Evolutionary conservation across 2,329 filamentous ascomycete species (phyloP).

Genomic region (Penicillium glabrum): DNA sequence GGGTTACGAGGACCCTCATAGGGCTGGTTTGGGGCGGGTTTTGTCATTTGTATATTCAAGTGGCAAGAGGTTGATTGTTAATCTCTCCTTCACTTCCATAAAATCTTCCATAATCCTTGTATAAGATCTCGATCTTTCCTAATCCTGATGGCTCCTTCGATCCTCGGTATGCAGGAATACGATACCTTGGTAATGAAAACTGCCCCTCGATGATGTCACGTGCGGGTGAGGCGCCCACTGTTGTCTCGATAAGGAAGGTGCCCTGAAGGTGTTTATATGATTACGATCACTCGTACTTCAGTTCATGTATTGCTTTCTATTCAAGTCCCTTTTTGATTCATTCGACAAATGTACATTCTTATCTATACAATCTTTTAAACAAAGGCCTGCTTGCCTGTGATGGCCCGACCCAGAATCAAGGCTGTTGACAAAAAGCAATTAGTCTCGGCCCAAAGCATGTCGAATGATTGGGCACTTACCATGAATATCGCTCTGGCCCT

Average conservation of each 20-base stretch:
- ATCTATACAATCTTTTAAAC: constrained; percentile 47
- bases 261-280: neutral
- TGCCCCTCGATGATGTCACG: constrained; percentile 30
- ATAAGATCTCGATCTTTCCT: neutral
- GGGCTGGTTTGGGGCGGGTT: neutral
- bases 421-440: constrained; percentile 53
- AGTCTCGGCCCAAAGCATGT: constrained; percentile 37
- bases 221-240: constrained; percentile 20
- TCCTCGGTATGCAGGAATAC: neutral
- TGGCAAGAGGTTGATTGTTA: neutral
- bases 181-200: neutral
- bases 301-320: no score
- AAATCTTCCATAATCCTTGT: neutral
- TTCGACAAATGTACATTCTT: neutral
- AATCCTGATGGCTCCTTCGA: neutral
- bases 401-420: constrained; percentile 67
- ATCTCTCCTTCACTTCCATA: neutral
- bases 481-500: constrained; percentile 97
- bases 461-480: constrained; percentile 58
- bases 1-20: neutral
- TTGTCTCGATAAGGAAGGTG: constrained; percentile 16
- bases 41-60: neutral
- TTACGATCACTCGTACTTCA: neutral
- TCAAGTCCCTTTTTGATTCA: neutral
- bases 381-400: constrained; percentile 78